Evolutionary conservation across 2,329 filamentous ascomycete genomes (phyloP), one percentile per base, ranked within the genome.

Genomic region (Aureobasidium namibiae): DNA sequence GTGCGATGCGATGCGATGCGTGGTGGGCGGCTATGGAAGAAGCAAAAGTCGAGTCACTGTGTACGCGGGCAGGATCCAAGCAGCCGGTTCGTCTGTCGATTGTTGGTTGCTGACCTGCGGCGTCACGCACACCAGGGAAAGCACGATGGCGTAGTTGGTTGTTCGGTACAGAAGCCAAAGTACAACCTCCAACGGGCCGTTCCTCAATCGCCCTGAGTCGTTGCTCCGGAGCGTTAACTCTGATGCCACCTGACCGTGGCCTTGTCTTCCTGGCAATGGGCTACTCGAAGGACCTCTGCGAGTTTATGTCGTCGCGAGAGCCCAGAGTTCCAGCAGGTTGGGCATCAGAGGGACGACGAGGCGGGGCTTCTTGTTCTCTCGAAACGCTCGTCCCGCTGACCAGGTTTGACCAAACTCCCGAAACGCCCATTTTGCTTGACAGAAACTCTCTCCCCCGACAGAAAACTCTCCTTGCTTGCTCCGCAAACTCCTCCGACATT

Each of bases 331-430:
- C 39, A 56, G 36, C 52, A 56, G 36, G 41, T 56, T 46, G 53
- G 53, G 53, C 53, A 56, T 29, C 53, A 56, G 52, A 44, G n/a
- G 10, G n/a, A 41, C 44, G 7, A 53, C 44, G 7, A 53, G 18
- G 49, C 36, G 49, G 49, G 49, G 49, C 49, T 53, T 53, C 18
- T 41, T 41, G 49, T 53, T 31, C 49, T 31, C 49, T 29, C 48
- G 48, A 53, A 53, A 53, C 49, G 49, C 49, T 53, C 16, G 24
- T 41, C 49, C 49, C 49, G 41, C 49, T 10, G 23, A 53, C 49
- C 49, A 53, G 49, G 49, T 53, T 53, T 53, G 49, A 53, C 49
- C 49, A 53, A n/a, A 18, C 49, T 53, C 34, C 49, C 41, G 49
- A 53, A 53, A 52, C 48, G 48, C 33, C 48, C 23, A 38, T 26